phyloP scores from a whole-genome alignment of 257 asterid species.

The Jasminum sambac region DNA sequence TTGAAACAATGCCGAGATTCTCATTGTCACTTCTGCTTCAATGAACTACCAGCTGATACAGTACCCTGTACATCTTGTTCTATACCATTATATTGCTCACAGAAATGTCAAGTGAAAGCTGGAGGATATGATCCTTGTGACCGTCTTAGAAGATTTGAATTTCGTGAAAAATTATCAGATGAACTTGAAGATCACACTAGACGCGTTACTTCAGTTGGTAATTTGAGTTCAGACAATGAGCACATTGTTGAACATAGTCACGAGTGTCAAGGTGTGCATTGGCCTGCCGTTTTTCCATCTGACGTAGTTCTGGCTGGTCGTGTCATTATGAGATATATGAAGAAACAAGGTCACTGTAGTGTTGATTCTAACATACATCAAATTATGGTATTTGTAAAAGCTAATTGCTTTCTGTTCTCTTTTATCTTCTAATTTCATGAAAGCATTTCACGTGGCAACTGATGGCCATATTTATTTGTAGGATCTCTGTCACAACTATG shows the following conservation, averaged over 20 bases:
- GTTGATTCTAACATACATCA: constrained; percentile 34
- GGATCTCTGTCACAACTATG: constrained; percentile 90
- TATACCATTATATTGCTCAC: constrained; percentile 77
- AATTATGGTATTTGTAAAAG: constrained; percentile 44
- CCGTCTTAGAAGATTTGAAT: constrained; percentile 23
- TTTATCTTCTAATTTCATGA: constrained; percentile 19
- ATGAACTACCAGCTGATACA: constrained; percentile 74
- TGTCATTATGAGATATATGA: constrained; percentile 60
- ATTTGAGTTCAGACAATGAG: constrained; percentile 33
- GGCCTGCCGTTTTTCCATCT: constrained; percentile 88
- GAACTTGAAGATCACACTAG: constrained; percentile 55
- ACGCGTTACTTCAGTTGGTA: constrained; percentile 38
- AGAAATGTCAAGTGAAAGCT: constrained; percentile 68
- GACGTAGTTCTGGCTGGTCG: constrained; percentile 89
- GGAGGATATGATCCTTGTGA: constrained; percentile 47
- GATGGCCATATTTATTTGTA: constrained; percentile 34
- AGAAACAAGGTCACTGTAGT: constrained; percentile 39
- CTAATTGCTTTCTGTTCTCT: constrained; percentile 14
- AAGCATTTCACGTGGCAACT: constrained; percentile 26
- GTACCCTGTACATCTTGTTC: constrained; percentile 80
- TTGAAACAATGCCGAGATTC: constrained; percentile 84
- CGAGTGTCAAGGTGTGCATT: constrained; percentile 81
- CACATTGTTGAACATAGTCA: constrained; percentile 70
- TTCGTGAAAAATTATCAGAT: constrained; percentile 46
- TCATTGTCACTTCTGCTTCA: constrained; percentile 93